A percentile compares a stretch with the other conserved stretches of the same genome.
Conservation (phyloP, 164 flowering plant species). For the Stephania yunnanensis region DNA sequence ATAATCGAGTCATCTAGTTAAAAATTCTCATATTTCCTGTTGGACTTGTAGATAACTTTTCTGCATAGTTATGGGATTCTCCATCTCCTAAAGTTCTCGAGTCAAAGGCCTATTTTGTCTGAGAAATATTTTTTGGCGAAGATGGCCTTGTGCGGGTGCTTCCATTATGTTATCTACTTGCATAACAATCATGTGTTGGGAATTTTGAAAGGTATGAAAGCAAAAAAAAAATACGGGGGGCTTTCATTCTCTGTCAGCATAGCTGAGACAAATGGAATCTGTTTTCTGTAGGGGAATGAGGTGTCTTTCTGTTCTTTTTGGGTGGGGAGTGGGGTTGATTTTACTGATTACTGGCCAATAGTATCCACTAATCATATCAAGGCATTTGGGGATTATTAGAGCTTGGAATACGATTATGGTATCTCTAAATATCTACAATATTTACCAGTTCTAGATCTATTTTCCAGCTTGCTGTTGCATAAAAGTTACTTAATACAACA, state of each 20-base stretch:
- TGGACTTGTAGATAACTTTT: background rate
- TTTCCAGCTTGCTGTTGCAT: background rate
- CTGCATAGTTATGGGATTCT: background rate
- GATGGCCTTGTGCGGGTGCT: background rate
- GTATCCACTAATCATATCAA: background rate
- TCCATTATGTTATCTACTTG: no score
- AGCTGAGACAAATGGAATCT: no score
- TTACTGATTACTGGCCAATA: no score
- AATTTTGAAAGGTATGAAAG: no score
- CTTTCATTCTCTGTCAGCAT: no score
- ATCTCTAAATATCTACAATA: background rate
- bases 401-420: background rate
- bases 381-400: background rate
- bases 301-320: no score
- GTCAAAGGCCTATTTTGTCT: background rate
- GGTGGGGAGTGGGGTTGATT: no score
- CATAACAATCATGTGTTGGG: no score
- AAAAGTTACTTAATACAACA: background rate
- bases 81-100: background rate
- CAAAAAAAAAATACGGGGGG: no score
- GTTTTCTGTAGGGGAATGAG: no score
- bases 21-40: background rate
- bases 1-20: background rate
- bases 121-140: background rate
- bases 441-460: background rate